Conservation (phyloP, 2,329 filamentous ascomycete genomes). For the Phaeophleospora eucalypticola region DNA sequence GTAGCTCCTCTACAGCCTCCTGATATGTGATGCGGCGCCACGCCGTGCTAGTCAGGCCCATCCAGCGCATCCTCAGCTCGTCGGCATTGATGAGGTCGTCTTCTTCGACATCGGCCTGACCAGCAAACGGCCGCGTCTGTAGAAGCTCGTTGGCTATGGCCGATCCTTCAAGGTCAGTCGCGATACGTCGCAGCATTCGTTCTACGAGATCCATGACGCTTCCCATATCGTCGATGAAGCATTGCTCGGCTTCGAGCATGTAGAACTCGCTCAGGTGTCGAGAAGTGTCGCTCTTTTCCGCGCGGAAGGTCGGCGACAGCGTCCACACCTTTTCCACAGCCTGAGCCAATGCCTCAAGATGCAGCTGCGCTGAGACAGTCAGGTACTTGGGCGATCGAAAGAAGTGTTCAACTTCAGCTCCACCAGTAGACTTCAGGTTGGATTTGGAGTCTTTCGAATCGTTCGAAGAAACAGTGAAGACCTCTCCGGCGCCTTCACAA, state of each 20-base stretch:
- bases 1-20: conserved; percentile 67
- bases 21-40: conserved; percentile 86
- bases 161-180: conserved; percentile 48
- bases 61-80: conserved; percentile 66
- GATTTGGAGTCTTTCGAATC: conserved; percentile 26
- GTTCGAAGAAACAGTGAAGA: conserved; percentile 63
- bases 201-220: conserved; percentile 77
- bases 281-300: conserved; percentile 87
- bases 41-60: conserved; percentile 61
- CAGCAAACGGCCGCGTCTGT: conserved; percentile 12
- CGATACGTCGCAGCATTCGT: conserved; percentile 63
- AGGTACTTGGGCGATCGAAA: conserved; percentile 88
- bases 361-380: conserved; percentile 90
- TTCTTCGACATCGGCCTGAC: conserved; percentile 35
- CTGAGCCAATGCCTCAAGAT: conserved; percentile 87
- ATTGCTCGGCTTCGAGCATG: conserved; percentile 92
- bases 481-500: conserved; percentile 93
- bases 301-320: conserved; percentile 86
- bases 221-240: conserved; percentile 67
- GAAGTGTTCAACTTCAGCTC: conserved; percentile 51
- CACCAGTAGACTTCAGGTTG: conserved; percentile 41
- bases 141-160: conserved; percentile 54
- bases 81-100: conserved; percentile 41
- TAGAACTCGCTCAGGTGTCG: conserved; percentile 97
- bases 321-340: conserved; percentile 90